phyloP scores from a whole-genome alignment of 495 filamentous ascomycete species.

The Aspergillus mulundensis region DNA sequence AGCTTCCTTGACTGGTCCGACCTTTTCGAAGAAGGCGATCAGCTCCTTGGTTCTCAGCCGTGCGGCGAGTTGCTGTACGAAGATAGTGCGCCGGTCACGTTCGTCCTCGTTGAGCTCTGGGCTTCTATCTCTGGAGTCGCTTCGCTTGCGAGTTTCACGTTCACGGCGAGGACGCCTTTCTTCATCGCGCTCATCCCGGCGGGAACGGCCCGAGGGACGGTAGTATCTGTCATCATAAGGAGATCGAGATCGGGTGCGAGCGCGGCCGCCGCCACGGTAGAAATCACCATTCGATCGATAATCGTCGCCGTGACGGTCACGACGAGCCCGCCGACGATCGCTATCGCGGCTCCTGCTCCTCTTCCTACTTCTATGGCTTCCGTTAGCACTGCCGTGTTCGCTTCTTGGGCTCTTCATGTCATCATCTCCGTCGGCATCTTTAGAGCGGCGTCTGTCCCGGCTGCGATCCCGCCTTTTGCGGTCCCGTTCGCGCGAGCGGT shows the following conservation, averaged over 20 bases:
- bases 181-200: constrained; percentile 49
- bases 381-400: constrained; percentile 76
- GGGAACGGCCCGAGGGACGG: constrained; percentile 61
- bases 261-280: constrained; percentile 67
- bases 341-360: constrained; percentile 78
- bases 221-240: constrained; percentile 72
- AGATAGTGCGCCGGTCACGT: constrained; percentile 92
- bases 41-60: constrained; percentile 90
- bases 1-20: constrained; percentile 93
- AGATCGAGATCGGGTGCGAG: constrained; percentile 71
- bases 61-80: constrained; percentile 94
- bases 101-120: constrained; percentile 85
- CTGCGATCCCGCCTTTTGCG: constrained; percentile 56
- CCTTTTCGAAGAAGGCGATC: constrained; percentile 92
- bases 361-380: constrained; percentile 78
- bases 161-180: constrained; percentile 51
- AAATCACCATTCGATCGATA: constrained; percentile 66
- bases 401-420: constrained; percentile 68
- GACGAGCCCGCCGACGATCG: constrained; percentile 73
- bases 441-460: constrained; percentile 63
- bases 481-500: constrained; percentile 57
- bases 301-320: constrained; percentile 68
- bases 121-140: constrained; percentile 51
- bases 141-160: constrained; percentile 53
- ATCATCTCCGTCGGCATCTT: constrained; percentile 60